Base-by-base conservation (phyloP, 2,329 filamentous ascomycete genomes). In the Phialophora verrucosa region DNA sequence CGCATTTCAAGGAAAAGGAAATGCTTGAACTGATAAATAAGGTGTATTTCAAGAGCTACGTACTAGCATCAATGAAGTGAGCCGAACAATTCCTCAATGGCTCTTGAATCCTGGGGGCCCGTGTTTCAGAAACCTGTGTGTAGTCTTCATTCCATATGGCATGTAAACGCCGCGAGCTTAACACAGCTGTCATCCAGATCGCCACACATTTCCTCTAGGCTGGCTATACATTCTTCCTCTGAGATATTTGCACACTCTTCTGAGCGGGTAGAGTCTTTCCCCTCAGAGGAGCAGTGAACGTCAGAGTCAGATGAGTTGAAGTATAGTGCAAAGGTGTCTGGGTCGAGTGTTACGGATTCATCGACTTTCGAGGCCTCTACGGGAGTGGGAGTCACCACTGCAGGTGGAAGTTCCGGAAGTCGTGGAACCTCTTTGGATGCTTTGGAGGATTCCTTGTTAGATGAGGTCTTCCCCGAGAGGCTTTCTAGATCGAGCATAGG, bases 391-490 rank as follows among this genome's bases (percentile, higher is more conserved):
- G 62, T 65, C 32, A 75, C 73, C 29, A 72, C 66, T 5, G 70
- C 29, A 17, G 63, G 58, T 44, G 71, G 47, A 58, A 70, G 57
- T 56, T 74, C 63, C n/a, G 57, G 57, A 14, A 71, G 20, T 11
- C 44, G 29, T 10, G 68, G 69, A 17, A 62, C 31, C 23, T 70
- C 61, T 47, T 70, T 70, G 14, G 50, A 38, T 14, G 59, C 31
- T 35, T 61, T 66, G 2, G 58, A 59, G 17, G 55, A 25, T 49
- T 27, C 60, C 8, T 32, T 35, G 47, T 27, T 50, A 7, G 55
- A 60, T n/a, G 14, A 23, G 23, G 84, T 79, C 84, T 95, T 95
- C 74, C 90, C 91, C 4, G 89, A 89, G n/a, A 95, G 82, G 27
- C 84, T 75, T 27, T 85, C 83, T 5, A 85, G 79, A 67, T 87